Conservation (phyloP, 768 basidiomycete genomes). For the Mycena filopes region DNA sequence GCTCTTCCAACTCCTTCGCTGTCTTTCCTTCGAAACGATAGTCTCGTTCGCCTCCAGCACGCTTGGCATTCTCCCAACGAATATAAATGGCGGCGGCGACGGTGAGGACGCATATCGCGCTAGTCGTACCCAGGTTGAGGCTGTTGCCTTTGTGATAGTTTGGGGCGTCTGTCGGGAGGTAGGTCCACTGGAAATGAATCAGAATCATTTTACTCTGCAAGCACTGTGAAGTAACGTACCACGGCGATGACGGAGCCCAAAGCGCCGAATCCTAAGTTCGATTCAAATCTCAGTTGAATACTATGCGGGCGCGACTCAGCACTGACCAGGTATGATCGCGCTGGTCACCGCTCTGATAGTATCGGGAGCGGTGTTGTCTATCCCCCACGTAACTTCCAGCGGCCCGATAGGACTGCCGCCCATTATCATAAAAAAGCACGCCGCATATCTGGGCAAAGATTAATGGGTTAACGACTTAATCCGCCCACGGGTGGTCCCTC, state of each 20-base stretch:
- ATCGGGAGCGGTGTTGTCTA: conserved; percentile 61
- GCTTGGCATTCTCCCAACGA: conserved; percentile 54
- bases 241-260: conserved; percentile 55
- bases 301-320: too few relatives aligned
- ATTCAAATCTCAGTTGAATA: too few relatives aligned
- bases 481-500: neutral
- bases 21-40: conserved; percentile 52
- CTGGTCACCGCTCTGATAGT: conserved; percentile 58
- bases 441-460: conserved; percentile 52
- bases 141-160: conserved; percentile 60
- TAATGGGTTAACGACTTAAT: neutral
- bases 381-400: conserved; percentile 57
- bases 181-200: conserved; percentile 50
- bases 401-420: conserved; percentile 54
- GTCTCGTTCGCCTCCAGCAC: conserved; percentile 54
- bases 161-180: conserved; percentile 56
- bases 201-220: neutral
- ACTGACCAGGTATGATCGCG: conserved; percentile 53
- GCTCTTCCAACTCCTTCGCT: conserved; percentile 46
- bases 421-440: conserved; percentile 55
- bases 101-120: conserved; percentile 44
- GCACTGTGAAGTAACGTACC: conserved; percentile 39
- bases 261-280: conserved; percentile 49
- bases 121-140: conserved; percentile 53
- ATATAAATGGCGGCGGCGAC: conserved; percentile 48